Evolutionary conservation across 805 yeast genomes (phyloP), one percentile per base, ranked within the genome.

Genomic region (Clavispora santaluciae): DNA sequence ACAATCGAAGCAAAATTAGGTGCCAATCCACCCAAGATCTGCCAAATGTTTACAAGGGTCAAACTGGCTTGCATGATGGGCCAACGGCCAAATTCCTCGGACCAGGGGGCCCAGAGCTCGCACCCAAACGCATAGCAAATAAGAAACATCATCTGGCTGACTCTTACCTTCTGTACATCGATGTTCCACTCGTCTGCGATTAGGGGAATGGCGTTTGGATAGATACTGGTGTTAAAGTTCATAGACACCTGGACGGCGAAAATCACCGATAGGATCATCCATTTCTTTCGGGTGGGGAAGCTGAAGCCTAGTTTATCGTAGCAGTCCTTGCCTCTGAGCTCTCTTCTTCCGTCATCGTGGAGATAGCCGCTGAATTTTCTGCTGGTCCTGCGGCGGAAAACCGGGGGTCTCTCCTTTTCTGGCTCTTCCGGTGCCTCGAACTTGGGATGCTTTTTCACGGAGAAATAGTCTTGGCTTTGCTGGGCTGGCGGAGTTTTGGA

Each of bases 221-320:
- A 67, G 6, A 67, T 59, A 42, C 66, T 56, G 1, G 73, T 44
- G 48, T 67, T 67, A 55, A 63, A 67, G 47, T 67, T 67, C 72
- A 67, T 67, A 3, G 71, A 66, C 37, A 63, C 41, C 43, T 67
- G 73, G 12, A 66, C 70, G 11, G 55, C 42, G 38, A 67, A 67
- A 15, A 64, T 59, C 2, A 66, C 62, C 1, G 66, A 48, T n/a
- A 67, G 42, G 26, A 66, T 60, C 23, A 43, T 46, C 71, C 71
- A 65, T 45, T 67, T 67, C 40, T 58, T 61, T 34, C 35, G 34
- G 38, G 54, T 34, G 2, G 70, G 59, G 42, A 55, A 66, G 12
- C 49, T 34, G 44, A 49, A 64, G 5, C 72, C 73, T 10, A 67
- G 53, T 34, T 52, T 55, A 12, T 65, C 66, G 43, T 60, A 63